Base-by-base conservation (phyloP, 208 protist genomes). In the Leishmania tarentolae region DNA sequence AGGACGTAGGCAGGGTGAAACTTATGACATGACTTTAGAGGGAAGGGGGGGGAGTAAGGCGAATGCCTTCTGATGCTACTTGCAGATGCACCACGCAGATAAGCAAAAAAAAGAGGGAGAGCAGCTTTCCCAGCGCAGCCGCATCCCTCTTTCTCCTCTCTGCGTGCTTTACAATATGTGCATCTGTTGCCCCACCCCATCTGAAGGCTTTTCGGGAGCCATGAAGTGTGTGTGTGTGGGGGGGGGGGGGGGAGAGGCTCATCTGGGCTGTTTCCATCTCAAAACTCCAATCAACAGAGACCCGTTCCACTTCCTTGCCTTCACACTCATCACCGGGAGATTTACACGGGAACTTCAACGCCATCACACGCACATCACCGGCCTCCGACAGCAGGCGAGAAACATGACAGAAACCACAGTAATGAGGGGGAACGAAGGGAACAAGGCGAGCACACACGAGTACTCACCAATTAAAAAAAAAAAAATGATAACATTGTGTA, bases 51-150 rank as follows among this genome's bases (percentile, higher is more conserved):
- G 68, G 40, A 44, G 28, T 6, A 13, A 17, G 66, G 42, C 17
- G 24, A n/a, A 53, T 73, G 13, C 21, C 3, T 53, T n/a, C 46
- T 31, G 28, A 50, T 73, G 69, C 69, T 52, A 35, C 37, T 40
- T n/a, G 66, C 24, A 73, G 24, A 50, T 19, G 42, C 21, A 37
- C 42, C 44, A 31, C 17, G 9, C 13, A 57, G 35, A 61, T n/a
- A 7, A 15, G 59, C 21, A 37, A 8, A 6, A 35, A 57, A 68
- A 79, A 82, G 78, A 31, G 28, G 47, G 17, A 87, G 75, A 76
- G 40, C 42, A 70, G 19, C 44, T 44, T 5, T n/a, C 24, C 35
- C 24, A 57, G 63, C 24, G 44, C 69, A 8, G 37, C 37, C 21
- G 69, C 69, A 73, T 21, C 17, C 68, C 47, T 52, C 61, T 31